phyloP scores from a whole-genome alignment of 2,329 filamentous ascomycete species.

The Talaromyces sp. region DNA sequence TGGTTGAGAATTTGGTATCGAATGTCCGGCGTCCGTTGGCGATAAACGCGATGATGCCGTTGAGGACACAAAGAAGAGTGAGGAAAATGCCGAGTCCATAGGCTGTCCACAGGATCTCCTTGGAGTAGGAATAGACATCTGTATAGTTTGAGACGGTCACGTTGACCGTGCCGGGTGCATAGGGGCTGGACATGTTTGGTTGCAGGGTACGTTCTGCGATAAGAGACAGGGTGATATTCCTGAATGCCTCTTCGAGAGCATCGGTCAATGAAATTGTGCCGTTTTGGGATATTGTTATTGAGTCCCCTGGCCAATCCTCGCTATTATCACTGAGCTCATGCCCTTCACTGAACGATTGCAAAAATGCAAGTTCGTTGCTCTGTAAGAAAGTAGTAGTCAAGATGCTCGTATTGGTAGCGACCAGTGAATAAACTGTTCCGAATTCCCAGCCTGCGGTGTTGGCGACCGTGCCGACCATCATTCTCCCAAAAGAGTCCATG shows the following conservation, averaged over 20 bases:
- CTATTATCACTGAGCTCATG: background rate
- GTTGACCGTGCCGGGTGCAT: background rate
- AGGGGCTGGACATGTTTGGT: slow-evolving; percentile 2
- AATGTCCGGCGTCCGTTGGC: background rate
- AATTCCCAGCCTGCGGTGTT: too few relatives aligned
- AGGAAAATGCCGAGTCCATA: background rate
- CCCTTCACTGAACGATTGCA: background rate
- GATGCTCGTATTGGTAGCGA: background rate
- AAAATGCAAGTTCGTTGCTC: background rate
- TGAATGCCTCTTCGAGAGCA: background rate
- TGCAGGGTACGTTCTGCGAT: background rate
- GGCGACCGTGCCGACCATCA: too few relatives aligned
- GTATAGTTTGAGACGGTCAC: background rate
- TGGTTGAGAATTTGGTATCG: background rate
- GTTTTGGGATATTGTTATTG: background rate
- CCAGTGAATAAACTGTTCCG: too few relatives aligned
- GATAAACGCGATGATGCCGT: background rate
- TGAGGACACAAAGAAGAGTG: background rate
- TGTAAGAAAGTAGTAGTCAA: slow-evolving; percentile 1
- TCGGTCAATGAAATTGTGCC: background rate
- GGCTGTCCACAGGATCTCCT: background rate
- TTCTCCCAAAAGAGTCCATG: too few relatives aligned
- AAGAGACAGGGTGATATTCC: background rate
- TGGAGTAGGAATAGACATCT: background rate
- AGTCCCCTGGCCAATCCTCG: background rate